phyloP scores from a whole-genome alignment of 257 asterid species.

The Voacanga thouarsii region DNA sequence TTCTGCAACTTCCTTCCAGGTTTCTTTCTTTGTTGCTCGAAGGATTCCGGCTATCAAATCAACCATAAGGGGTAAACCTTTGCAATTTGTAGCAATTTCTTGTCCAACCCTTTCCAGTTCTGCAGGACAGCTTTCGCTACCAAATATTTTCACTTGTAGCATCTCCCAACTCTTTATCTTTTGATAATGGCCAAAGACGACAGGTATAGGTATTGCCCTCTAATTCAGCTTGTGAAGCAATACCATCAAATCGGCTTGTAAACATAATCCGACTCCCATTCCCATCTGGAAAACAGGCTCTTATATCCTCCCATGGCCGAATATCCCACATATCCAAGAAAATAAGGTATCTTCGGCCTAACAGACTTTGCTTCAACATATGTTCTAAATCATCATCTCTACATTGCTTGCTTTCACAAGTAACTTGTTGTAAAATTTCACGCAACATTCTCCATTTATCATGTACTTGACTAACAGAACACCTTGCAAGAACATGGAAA shows the following conservation, averaged over 20 bases:
- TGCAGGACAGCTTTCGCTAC: not conserved
- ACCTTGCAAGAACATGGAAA: no score
- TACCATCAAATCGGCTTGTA: no score
- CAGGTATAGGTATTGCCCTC: no score
- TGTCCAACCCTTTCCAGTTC: not conserved
- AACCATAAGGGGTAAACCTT: slow-evolving; percentile 1
- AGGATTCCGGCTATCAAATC: not conserved
- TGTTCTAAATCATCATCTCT: slow-evolving; percentile 4
- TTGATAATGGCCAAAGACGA: not conserved
- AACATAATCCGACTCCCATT: no score
- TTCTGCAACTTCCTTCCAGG: not conserved
- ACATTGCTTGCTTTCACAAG: not conserved
- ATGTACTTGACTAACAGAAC: not conserved
- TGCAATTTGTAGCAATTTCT: not conserved
- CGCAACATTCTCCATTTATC: not conserved
- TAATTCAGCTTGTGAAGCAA: no score
- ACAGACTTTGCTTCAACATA: no score
- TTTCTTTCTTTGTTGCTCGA: not conserved
- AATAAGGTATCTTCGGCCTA: no score
- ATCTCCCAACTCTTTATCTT: slow-evolving; percentile 6
- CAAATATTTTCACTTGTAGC: slow-evolving; percentile 6
- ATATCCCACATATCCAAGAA: no score
- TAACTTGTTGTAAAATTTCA: slow-evolving; percentile 1
- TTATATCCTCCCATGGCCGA: no score
- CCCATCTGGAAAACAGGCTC: no score